These are phyloP conservation scores for Aspergillus tamarii DNA, from an alignment of 2,329 filamentous ascomycete genomes.

Conservation along the genomic window DNA sequence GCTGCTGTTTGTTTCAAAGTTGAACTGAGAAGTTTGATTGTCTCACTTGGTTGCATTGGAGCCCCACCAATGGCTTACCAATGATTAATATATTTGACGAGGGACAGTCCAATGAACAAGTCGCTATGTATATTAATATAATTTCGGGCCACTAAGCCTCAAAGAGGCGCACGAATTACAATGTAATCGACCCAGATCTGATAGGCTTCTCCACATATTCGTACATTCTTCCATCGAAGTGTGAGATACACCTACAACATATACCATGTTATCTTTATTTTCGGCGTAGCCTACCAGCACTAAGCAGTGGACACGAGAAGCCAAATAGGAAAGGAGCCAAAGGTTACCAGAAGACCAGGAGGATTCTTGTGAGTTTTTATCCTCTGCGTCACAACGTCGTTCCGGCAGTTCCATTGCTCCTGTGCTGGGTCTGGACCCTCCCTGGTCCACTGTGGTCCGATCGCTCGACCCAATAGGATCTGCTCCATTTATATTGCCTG, in stretches of 20 bases:
- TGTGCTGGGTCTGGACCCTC: background rate
- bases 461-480: background rate
- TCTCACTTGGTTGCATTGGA: background rate
- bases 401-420: background rate
- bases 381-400: background rate
- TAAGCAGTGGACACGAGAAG: background rate
- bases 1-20: background rate
- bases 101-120: background rate
- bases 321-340: background rate
- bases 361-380: background rate
- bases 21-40: background rate
- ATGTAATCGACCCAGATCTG: background rate
- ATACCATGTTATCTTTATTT: background rate
- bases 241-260: background rate
- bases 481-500: background rate
- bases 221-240: background rate
- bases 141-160: background rate
- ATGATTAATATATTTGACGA: background rate
- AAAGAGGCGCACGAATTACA: background rate
- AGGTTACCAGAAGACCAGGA: background rate
- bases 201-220: background rate
- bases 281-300: background rate
- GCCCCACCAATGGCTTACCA: background rate
- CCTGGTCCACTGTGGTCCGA: background rate
- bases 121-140: background rate